phyloP scores from a whole-genome alignment of 768 basidiomycete species.

The Mycena vulgaris region DNA sequence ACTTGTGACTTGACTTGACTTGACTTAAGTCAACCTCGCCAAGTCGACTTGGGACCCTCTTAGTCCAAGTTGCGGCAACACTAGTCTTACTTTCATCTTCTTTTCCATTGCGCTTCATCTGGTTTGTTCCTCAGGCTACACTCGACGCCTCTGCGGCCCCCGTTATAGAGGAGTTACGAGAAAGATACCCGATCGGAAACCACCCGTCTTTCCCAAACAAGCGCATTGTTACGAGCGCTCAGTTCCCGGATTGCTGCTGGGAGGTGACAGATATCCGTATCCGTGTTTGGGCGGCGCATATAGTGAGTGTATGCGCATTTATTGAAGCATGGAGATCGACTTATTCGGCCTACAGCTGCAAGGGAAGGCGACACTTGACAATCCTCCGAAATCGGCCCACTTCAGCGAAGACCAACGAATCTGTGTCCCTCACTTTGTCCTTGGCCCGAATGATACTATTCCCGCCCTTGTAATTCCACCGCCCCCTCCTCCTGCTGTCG shows the following conservation, averaged over 20 bases:
- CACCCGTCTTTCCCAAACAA: too few relatives aligned
- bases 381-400: not conserved
- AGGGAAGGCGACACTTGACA: not conserved
- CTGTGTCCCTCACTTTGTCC: not conserved
- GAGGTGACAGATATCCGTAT: not conserved
- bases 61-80: too few relatives aligned
- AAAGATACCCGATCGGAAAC: too few relatives aligned
- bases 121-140: too few relatives aligned
- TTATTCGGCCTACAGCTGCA: not conserved
- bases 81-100: too few relatives aligned
- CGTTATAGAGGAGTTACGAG: too few relatives aligned
- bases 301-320: not conserved
- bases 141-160: too few relatives aligned
- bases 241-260: not conserved
- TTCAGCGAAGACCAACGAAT: not conserved
- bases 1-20: too few relatives aligned
- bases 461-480: not conserved
- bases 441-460: not conserved
- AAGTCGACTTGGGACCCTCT: too few relatives aligned
- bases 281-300: constrained; percentile 2
- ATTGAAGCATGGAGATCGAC: not conserved
- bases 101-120: too few relatives aligned
- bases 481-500: not conserved
- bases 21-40: too few relatives aligned
- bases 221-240: not conserved